Conservation (phyloP, 78 protist species). For the Polysphondylium violaceum region DNA sequence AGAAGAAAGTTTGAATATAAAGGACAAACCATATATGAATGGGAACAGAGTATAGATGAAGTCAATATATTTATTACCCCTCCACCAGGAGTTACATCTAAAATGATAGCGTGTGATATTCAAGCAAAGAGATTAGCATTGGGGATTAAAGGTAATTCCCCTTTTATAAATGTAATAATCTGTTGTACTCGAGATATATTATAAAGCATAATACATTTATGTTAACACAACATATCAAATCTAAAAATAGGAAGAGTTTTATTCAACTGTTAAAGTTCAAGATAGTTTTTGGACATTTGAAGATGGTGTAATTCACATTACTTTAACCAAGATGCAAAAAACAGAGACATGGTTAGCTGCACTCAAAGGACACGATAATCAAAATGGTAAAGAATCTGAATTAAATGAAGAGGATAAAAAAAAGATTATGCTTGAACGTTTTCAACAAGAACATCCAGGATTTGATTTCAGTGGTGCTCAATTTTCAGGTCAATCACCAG, state of each 20-base stretch:
- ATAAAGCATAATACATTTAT: background rate
- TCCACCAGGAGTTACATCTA: slow-evolving; percentile 70
- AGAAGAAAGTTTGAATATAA: slow-evolving; percentile 75
- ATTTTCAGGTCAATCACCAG: slow-evolving; percentile 67
- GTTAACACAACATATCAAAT: background rate
- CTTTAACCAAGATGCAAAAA: slow-evolving; percentile 68
- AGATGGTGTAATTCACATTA: slow-evolving; percentile 65
- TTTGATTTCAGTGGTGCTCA: slow-evolving; percentile 77
- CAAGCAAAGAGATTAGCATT: slow-evolving; percentile 38
- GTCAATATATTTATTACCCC: slow-evolving; percentile 52
- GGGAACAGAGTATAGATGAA: slow-evolving; percentile 83
- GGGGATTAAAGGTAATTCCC: slow-evolving; percentile 79
- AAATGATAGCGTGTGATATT: slow-evolving; percentile 74
- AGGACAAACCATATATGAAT: slow-evolving; percentile 81
- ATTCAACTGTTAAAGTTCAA: slow-evolving; percentile 44
- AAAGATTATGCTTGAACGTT: slow-evolving; percentile 71
- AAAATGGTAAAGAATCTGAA: slow-evolving; percentile 2
- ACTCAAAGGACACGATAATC: slow-evolving; percentile 54
- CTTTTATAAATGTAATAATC: slow-evolving; percentile 72
- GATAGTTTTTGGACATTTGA: slow-evolving; percentile 81
- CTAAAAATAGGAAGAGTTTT: slow-evolving; percentile 50
- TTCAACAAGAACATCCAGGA: slow-evolving; percentile 79
- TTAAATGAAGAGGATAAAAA: slow-evolving; percentile 69
- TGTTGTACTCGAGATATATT: background rate
- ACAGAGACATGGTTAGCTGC: slow-evolving; percentile 78